Conservation (phyloP, 768 basidiomycete species). For the Vararia minispora region DNA sequence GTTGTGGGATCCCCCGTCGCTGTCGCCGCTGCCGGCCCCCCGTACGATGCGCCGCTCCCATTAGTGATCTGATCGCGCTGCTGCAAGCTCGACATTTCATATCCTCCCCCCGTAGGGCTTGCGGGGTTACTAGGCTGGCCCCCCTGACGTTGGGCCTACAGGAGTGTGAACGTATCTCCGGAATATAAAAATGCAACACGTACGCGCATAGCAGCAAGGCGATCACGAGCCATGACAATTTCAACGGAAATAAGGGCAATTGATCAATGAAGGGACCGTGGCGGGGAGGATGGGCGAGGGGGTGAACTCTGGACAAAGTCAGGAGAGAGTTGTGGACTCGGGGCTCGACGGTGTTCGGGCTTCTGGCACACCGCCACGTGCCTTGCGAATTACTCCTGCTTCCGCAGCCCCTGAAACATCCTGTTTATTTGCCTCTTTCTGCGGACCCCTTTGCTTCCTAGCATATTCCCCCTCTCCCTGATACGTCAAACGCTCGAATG, state of each 20-base stretch:
- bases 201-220: conserved; percentile 15
- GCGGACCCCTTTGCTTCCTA: too few relatives aligned
- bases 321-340: too few relatives aligned
- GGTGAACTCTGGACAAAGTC: too few relatives aligned
- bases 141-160: conserved; percentile 21
- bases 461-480: too few relatives aligned
- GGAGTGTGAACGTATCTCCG: not conserved
- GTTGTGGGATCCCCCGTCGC: conserved; percentile 17
- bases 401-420: too few relatives aligned
- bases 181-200: conserved; percentile 4
- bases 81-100: conserved; percentile 22
- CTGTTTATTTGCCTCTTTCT: too few relatives aligned
- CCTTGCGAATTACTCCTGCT: too few relatives aligned
- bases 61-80: conserved; percentile 13
- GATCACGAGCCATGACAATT: conserved; percentile 15
- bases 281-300: too few relatives aligned
- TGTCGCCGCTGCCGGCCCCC: conserved; percentile 13
- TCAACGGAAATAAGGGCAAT: too few relatives aligned
- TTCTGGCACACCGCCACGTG: too few relatives aligned
- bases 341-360: too few relatives aligned
- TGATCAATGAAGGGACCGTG: conserved; percentile 1
- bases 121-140: conserved; percentile 14
- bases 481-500: too few relatives aligned
- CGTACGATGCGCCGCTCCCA: conserved; percentile 13
- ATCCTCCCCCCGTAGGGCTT: conserved; percentile 11